Base-by-base conservation (phyloP, 306 rosid genomes). In the Hippophae gyantsensis region DNA sequence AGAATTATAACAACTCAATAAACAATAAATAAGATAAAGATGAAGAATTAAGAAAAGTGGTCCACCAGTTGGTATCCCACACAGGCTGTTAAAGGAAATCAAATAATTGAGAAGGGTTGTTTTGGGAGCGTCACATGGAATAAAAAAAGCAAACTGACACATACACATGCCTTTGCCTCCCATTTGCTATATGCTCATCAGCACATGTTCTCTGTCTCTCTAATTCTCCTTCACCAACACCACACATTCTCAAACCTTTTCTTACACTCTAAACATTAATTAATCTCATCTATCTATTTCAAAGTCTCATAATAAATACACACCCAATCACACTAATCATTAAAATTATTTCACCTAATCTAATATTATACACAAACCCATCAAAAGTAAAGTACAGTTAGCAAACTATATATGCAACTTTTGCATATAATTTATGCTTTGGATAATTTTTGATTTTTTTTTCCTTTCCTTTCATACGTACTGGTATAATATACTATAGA, bases 111-210 rank as follows among this genome's bases (percentile, higher is more conserved):
- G 58, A 70, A 82, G 23, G 23, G 70, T 69, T 70, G 78, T 65
- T 66, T 69, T 75, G 81, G 54, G 64, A 32, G 81, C 8, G 71
- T 84, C 93, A 89, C 95, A 89, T 84, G 95, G 84, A 65, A 70
- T 7, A 0, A 7, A 27, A 41, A 13, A 7, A 5, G 54, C 46
- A 82, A 74, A 67, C 94, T 90, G 90, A 86, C 94, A 86, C 78
- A 54, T 65, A 78, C 92, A 82, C 95, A 84, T 84, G 97, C 88
- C 79, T 67, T 67, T 86, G 90, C 84, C 76, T 73, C 84, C 89
- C 76, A 68, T 55, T 76, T 78, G 73, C 23, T 82, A 83, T 79
- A 57, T 73, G 82, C 86, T 79, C 87, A 78, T 79, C 38, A 32
- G 38, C 38, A 32, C 38, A 32, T 32, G 93, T 60, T 82, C 57